Evolutionary conservation across 2,329 filamentous ascomycete species (phyloP).

Genomic region (Arthrobotrys entomopaga): DNA sequence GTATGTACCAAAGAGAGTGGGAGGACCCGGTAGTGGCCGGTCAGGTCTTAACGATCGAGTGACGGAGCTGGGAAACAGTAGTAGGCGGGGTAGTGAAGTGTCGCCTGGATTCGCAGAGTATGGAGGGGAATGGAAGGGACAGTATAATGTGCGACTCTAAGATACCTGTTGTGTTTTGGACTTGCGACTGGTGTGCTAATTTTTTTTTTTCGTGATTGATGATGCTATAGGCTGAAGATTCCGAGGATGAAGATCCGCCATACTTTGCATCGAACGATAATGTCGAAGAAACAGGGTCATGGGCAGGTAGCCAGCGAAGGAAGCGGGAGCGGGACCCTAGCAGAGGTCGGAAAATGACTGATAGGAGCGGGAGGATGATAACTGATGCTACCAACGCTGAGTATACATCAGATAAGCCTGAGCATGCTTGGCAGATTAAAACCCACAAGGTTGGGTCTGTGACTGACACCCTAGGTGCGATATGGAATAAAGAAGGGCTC

Average conservation of each 20-base stretch:
- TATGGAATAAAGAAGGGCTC: conserved; percentile 88
- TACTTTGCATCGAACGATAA: conserved; percentile 78
- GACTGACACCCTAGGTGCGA: conserved; percentile 79
- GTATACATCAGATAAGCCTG: conserved; percentile 74
- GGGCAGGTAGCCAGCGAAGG: conserved; percentile 59
- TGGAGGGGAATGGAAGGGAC: conserved; percentile 48
- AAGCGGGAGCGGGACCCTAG: conserved; percentile 51
- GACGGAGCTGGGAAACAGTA: conserved; percentile 34
- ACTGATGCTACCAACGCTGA: conserved; percentile 60
- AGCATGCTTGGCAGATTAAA: conserved; percentile 80
- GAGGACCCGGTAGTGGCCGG: conserved; percentile 44
- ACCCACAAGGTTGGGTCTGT: conserved; percentile 52
- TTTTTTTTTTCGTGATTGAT: conserved; percentile 59
- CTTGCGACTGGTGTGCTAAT: conserved; percentile 2
- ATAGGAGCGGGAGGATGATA: conserved; percentile 64
- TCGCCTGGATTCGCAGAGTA: conserved; percentile 54
- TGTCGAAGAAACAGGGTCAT: conserved; percentile 58
- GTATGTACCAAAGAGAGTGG: conserved; percentile 59
- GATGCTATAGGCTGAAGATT: conserved; percentile 67
- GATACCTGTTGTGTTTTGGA: no score
- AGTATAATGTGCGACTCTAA: conserved; percentile 23
- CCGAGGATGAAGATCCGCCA: conserved; percentile 77
- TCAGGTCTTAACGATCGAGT: conserved; percentile 26
- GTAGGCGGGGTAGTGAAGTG: conserved; percentile 55
- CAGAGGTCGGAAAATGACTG: conserved; percentile 61